Conservation (phyloP, 257 asterid genomes). For the Dorcoceras hygrometricum region DNA sequence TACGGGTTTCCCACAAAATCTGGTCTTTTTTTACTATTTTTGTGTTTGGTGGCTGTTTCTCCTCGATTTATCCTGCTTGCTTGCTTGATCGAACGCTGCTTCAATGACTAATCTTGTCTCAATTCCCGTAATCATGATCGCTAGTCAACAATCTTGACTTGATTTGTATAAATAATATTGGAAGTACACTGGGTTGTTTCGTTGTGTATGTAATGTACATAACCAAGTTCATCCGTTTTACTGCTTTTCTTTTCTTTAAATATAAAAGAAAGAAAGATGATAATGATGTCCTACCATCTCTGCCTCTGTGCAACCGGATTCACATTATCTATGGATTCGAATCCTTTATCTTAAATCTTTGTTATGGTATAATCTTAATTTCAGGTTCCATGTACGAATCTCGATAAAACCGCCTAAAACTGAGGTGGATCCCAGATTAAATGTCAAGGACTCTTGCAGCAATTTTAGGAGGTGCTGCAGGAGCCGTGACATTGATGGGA, state of each 20-base stretch:
- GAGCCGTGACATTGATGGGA: slow-evolving; percentile 85
- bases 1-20: slow-evolving; percentile 20
- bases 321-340: slow-evolving; percentile 3
- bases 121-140: slow-evolving; percentile 6
- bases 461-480: slow-evolving; percentile 96
- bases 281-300: background rate
- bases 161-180: background rate
- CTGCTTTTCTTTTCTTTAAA: background rate
- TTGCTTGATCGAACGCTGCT: background rate
- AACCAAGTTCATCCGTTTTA: background rate
- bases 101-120: background rate
- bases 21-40: background rate
- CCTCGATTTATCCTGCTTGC: background rate
- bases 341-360: slow-evolving; percentile 4
- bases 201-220: background rate
- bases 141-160: slow-evolving; percentile 11
- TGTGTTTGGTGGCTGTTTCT: background rate
- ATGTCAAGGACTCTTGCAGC: slow-evolving; percentile 98
- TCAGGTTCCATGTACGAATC: slow-evolving; percentile 56
- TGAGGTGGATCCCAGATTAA: slow-evolving; percentile 61
- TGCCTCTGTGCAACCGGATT: slow-evolving; percentile 3
- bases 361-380: slow-evolving; percentile 21
- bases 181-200: background rate
- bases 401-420: slow-evolving; percentile 27
- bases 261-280: background rate